Evolutionary conservation across 2,329 filamentous ascomycete genomes (phyloP).

Genomic region (Hypoxylon sp.): DNA sequence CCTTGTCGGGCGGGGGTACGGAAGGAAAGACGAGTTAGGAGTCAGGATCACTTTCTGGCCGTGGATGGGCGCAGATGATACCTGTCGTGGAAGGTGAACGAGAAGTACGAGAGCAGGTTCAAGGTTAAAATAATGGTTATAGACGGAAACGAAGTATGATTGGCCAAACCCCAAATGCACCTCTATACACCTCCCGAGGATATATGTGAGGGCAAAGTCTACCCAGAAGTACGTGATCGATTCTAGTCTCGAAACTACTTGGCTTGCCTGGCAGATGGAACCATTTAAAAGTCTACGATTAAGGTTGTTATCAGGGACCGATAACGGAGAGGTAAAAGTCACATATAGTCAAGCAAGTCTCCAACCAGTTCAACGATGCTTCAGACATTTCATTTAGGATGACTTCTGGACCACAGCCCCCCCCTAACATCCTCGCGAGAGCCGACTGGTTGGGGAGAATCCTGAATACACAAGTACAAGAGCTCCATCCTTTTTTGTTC

Average conservation of each 20-base stretch:
- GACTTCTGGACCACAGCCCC: constrained; percentile 27
- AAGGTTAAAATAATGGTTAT: not conserved
- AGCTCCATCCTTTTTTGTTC: constrained; percentile 26
- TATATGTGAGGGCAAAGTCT: not conserved
- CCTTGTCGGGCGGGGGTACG: too few relatives aligned
- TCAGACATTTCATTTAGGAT: constrained; percentile 29
- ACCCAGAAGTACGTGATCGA: constrained; percentile 3
- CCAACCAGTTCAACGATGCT: constrained; percentile 29
- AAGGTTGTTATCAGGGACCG: constrained; percentile 31
- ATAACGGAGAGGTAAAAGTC: constrained; percentile 30
- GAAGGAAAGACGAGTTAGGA: too few relatives aligned
- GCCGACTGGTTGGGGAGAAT: constrained; percentile 43
- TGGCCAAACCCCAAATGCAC: not conserved
- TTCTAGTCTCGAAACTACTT: constrained; percentile 4
- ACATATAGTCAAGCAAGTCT: not conserved
- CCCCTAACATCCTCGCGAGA: constrained; percentile 25
- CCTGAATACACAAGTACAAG: constrained; percentile 50
- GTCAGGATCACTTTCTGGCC: too few relatives aligned
- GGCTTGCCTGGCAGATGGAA: too few relatives aligned
- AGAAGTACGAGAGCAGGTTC: not conserved
- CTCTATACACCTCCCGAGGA: not conserved
- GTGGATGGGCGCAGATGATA: too few relatives aligned
- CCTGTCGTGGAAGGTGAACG: not conserved
- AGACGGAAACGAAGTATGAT: not conserved
- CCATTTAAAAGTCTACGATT: constrained; percentile 57